Evolutionary conservation across 805 yeast genomes (phyloP), one percentile per base, ranked within the genome.

Genomic region (Pichia nanzhaoensis): DNA sequence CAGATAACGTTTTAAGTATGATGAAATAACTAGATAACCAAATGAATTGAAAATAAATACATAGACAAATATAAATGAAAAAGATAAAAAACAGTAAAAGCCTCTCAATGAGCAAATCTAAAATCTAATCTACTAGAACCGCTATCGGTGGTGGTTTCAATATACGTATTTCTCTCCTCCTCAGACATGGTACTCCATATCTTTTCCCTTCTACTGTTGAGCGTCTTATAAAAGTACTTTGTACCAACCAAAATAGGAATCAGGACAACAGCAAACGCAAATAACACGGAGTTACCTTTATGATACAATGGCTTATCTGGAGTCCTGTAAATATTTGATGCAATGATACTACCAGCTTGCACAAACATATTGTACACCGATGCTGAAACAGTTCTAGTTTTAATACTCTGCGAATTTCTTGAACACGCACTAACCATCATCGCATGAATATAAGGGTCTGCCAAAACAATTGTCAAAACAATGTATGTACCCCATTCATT

Each of bases 361-460:
- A 76, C 77, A 57, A 70, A 73, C 69, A 81, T 79, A 54, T 82
- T 83, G 55, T 76, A 80, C 39, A 82, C 46, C 0, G 88, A 37
- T 0, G 86, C 77, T 13, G 82, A 71, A 4, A 82, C 78, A 0
- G 88, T 75, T 52, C 90, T 66, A 2, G 77, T 65, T n/a, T 81
- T 63, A 22, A 82, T 83, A 1, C 82, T 69, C 57, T 77, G 75
- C 9, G 86, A 71, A 53, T 81, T 81, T 24, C 75, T 59, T 0
- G 88, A 79, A 46, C 78, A 72, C 80, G 85, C 77, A 22, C 75
- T 65, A 22, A 77, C 80, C 48, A 73, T 64, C 40, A 80, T 60
- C 1, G 84, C 76, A 61, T 77, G 78, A n/a, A 72, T 63, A 35
- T 70, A 69, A 0, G 80, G 75, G 32, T 69, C 65, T 20, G 71